Percentiles rank a stretch among this genome's conserved stretches.
Evolutionary conservation across 2,329 filamentous ascomycete species (phyloP).

Genomic region (Claviceps pusilla): DNA sequence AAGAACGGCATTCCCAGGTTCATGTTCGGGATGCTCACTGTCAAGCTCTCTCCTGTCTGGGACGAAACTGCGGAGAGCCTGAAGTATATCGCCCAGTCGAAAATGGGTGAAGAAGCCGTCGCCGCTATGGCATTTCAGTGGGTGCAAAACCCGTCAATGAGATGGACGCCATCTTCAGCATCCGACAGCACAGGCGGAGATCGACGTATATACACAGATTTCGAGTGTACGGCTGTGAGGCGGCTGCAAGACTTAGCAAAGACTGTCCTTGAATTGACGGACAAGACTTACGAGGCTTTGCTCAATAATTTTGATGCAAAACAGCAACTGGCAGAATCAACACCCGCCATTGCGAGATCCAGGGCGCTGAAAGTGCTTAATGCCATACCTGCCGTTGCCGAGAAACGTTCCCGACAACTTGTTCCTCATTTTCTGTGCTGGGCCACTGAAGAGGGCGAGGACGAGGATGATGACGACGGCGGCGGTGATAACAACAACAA

Average conservation of each 20-base stretch:
- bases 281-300: constrained; percentile 42
- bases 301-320: constrained; percentile 47
- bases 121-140: constrained; percentile 63
- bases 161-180: constrained; percentile 33
- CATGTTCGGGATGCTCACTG: constrained; percentile 76
- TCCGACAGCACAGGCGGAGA: constrained; percentile 19
- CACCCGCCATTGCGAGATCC: constrained; percentile 45
- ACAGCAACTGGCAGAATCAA: constrained; percentile 38
- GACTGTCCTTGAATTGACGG: constrained; percentile 36
- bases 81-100: constrained; percentile 56
- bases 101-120: constrained; percentile 57
- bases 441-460: constrained; percentile 41
- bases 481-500: too few relatives aligned
- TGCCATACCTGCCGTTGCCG: constrained; percentile 59
- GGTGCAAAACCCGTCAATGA: constrained; percentile 46
- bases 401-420: constrained; percentile 70
- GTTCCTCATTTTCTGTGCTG: constrained; percentile 78
- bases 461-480: background rate
- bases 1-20: constrained; percentile 62
- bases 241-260: constrained; percentile 38
- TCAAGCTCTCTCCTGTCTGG: constrained; percentile 75
- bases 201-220: constrained; percentile 46
- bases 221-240: constrained; percentile 67
- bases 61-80: constrained; percentile 66
- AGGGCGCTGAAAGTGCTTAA: constrained; percentile 70